Conservation (phyloP, 768 basidiomycete genomes). For the Udeniomyces megalosporus region DNA sequence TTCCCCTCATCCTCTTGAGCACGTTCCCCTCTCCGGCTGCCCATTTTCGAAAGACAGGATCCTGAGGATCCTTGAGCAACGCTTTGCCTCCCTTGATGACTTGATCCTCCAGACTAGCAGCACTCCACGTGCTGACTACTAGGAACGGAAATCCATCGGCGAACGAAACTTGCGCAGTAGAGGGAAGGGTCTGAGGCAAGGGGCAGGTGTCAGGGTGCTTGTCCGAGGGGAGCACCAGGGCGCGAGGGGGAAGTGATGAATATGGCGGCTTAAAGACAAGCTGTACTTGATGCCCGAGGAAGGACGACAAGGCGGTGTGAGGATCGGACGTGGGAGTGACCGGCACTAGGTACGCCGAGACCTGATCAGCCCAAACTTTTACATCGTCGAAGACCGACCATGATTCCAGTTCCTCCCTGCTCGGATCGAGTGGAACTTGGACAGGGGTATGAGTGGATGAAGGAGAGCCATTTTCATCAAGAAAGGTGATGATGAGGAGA, state of each 20-base stretch:
- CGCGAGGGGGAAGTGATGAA: too few species aligned
- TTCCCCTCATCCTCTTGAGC: conserved; percentile 7
- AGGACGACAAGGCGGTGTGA: not conserved
- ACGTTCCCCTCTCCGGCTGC: not conserved
- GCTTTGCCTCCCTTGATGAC: not conserved
- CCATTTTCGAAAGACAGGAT: not conserved
- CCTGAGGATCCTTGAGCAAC: not conserved
- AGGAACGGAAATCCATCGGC: conserved; percentile 13
- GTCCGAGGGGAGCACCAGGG: not conserved
- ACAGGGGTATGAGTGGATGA: not conserved
- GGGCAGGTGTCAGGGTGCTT: not conserved
- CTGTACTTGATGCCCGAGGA: not conserved
- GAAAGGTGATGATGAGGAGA: not conserved
- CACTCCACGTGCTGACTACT: not conserved
- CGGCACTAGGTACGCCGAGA: not conserved
- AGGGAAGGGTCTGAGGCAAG: not conserved
- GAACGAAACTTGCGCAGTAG: not conserved
- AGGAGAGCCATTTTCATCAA: not conserved
- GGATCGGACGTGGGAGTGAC: not conserved
- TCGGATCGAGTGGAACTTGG: conserved; percentile 2
- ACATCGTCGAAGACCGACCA: conserved; percentile 7
- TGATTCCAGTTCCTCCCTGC: not conserved
- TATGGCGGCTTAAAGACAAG: conserved; percentile 4
- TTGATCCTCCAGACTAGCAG: not conserved
- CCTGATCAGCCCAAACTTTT: not conserved